Conservation (phyloP, 495 filamentous ascomycete species). For the Neohortaea acidophila region DNA sequence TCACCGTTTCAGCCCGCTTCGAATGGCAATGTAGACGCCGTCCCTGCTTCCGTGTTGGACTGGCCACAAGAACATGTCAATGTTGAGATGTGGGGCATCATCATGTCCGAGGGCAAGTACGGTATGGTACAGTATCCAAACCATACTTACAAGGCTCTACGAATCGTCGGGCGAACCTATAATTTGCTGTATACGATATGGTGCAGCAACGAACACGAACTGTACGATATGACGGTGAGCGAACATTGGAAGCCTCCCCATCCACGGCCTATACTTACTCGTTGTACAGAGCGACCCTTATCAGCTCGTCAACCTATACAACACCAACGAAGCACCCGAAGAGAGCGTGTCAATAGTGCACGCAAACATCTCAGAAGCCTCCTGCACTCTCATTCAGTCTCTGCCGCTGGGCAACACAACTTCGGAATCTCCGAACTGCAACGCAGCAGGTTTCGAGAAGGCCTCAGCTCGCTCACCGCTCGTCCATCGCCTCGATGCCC, state of each 20-base stretch:
- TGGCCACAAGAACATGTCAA: constrained; percentile 35
- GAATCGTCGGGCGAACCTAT: constrained; percentile 12
- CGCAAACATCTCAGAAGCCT: too few relatives aligned
- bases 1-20: constrained; percentile 8
- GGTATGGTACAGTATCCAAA: constrained; percentile 16
- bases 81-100: constrained; percentile 27
- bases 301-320: constrained; percentile 23
- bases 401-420: too few relatives aligned
- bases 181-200: constrained; percentile 19
- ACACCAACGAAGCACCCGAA: background rate
- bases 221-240: constrained; percentile 22
- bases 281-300: constrained; percentile 19
- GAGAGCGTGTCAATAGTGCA: too few relatives aligned
- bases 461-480: constrained; percentile 9
- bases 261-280: background rate
- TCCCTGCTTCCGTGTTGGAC: too few relatives aligned
- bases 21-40: constrained; percentile 7
- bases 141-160: constrained; percentile 25
- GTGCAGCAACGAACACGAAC: constrained; percentile 21
- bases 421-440: too few relatives aligned
- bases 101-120: constrained; percentile 22
- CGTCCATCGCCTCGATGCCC: constrained; percentile 20
- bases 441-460: too few relatives aligned
- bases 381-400: too few relatives aligned
- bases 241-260: too few relatives aligned